These are phyloP conservation scores for Botryotinia calthae DNA, from an alignment of 2,329 filamentous ascomycete species.

Conservation along the genomic window DNA sequence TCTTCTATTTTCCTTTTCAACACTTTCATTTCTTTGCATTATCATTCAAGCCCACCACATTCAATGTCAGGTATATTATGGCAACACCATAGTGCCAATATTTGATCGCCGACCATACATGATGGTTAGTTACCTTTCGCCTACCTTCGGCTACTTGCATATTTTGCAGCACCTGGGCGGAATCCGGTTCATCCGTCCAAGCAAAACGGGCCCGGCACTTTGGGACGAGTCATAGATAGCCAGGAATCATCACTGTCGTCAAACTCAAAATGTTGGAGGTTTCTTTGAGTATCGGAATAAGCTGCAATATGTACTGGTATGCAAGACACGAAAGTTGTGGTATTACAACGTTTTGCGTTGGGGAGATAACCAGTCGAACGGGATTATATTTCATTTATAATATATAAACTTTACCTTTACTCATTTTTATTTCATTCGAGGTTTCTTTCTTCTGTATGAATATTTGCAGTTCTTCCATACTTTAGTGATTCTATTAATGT, in stretches of 20 bases:
- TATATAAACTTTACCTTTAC: background rate
- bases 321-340: slow-evolving; percentile 9
- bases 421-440: background rate
- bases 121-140: slow-evolving; percentile 8
- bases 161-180: slow-evolving; percentile 11
- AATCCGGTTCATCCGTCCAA: slow-evolving; percentile 11
- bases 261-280: slow-evolving; percentile 5
- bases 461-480: background rate
- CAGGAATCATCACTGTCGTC: slow-evolving; percentile 12
- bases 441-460: background rate
- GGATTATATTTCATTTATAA: background rate
- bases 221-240: slow-evolving; percentile 10
- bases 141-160: slow-evolving; percentile 16
- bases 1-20: background rate
- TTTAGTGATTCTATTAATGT: background rate
- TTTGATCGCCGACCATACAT: slow-evolving; percentile 20
- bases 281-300: slow-evolving; percentile 5
- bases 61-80: background rate
- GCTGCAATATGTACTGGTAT: slow-evolving; percentile 14
- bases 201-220: slow-evolving; percentile 10
- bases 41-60: background rate
- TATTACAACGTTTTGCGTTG: slow-evolving; percentile 10
- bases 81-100: slow-evolving; percentile 7
- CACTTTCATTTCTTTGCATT: slow-evolving; percentile 4
- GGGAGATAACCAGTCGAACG: slow-evolving; percentile 3